Base-by-base conservation (phyloP, 139 green algal genomes). In the Tetraselmis striata region DNA sequence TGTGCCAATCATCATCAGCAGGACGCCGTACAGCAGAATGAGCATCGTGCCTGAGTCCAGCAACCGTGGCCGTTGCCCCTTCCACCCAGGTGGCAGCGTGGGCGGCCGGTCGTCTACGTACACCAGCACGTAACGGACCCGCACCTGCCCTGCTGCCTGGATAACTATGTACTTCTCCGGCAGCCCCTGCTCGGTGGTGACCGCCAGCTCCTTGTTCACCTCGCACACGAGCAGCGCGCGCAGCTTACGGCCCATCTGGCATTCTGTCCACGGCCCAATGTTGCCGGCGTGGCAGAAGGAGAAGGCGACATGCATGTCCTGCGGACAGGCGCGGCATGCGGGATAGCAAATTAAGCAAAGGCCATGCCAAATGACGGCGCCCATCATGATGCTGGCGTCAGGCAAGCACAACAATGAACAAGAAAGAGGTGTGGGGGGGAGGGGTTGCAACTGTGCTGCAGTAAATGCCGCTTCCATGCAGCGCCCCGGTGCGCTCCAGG, bases 221-320 rank as follows among this genome's bases (percentile, higher is more conserved):
- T 90, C 81, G 31, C 86, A 90, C 82, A 90, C 86, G 75, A 90
- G 84, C 82, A 90, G 32, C 26, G 59, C 81, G 0, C 86, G 79
- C 82, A 84, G 32, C 77, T 84, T 83, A 30, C 75, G 76, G 29
- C 86, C 86, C 32, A 86, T 82, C 18, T 67, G 45, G 45, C 45
- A 67, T 18, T 18, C 45, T 18, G 45, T 5, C 45, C 45, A 67
- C 18, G 32, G 59, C 83, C 86, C 87, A 0, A 77, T 30, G 75
- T 45, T 22, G n/a, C 59, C 29, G 0, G 86, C 79, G 31, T 85
- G 28, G 80, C 79, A 84, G 80, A 90, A 90, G 76, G 45, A 81
- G 77, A 84, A 86, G 0, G 86, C 86, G 18, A 85, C 83, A 77
- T 79, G 75, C 30, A 86, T 86, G 25, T 76, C 31, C 45, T 67